Evolutionary conservation across 2,329 filamentous ascomycete genomes (phyloP), one percentile per base, ranked within the genome.

Genomic region (Calycina marina): DNA sequence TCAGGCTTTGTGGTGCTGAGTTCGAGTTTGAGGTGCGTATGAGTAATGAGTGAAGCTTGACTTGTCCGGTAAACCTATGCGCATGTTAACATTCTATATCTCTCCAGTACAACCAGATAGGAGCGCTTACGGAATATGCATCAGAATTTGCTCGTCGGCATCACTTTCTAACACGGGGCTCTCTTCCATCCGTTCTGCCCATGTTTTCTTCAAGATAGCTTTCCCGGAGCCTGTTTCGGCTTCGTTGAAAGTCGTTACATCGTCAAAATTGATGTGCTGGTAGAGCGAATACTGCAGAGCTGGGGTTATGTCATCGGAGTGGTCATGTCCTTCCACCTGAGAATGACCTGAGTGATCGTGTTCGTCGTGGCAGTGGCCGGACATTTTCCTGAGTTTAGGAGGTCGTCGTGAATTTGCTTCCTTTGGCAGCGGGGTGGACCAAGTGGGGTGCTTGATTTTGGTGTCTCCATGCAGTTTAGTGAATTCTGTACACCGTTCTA

Each of bases 251-350:
- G 88, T 90, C 22, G 65, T 72, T 40, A 98, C 75, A 16, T 75
- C 69, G 57, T 83, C 77, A 58, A 96, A 94, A 54, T 86, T 73
- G 56, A 98, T 85, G 54, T 93, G 80, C 42, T 82, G 74, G 62
- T 94, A 96, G 20, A 98, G 74, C 25, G 85, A 84, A 47, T 77
- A 78, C 57, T 96, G 88, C 11, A 94, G 65, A 2, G 86, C 88
- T 1, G 90, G 90, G 2, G 82, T 86, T 48, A 93, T 72, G 61
- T 96, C 88, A 61, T 96, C 82, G 28, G 72, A 77, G 59, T 94
- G 88, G 56, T 93, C 85, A 55, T 94, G 85, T 55, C 65, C 59
- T 45, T 74, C 62, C 36, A 62, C 64, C 44, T 72, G 66, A 43
- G 62, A 59, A 41, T 55, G 53, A 14, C 41, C 38, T 15, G 39